phyloP scores from a whole-genome alignment of 2,329 filamentous ascomycete species.

The Fusarium hostae region DNA sequence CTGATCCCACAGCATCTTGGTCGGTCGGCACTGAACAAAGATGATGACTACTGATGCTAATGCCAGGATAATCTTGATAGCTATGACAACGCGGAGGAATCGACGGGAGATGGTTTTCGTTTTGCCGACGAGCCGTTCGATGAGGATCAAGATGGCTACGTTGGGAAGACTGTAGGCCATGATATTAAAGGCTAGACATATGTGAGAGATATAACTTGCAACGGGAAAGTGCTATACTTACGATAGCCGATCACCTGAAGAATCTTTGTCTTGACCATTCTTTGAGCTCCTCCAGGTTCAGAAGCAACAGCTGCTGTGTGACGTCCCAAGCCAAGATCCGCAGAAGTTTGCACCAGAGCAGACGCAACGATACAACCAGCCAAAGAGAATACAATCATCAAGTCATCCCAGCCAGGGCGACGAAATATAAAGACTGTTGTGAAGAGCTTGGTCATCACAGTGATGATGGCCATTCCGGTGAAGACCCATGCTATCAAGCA shows the following conservation, averaged over 20 bases:
- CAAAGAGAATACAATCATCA: neutral
- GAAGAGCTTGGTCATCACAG: neutral
- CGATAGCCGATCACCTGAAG: slow-evolving; percentile 8
- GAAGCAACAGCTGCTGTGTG: neutral
- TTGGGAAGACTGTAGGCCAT: slow-evolving; percentile 22
- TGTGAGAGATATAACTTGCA: neutral
- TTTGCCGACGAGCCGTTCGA: slow-evolving; percentile 15
- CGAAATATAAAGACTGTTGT: neutral
- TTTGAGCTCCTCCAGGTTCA: neutral
- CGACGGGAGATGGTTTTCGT: neutral
- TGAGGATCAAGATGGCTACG: slow-evolving; percentile 24
- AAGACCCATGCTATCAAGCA: neutral
- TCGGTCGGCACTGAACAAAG: slow-evolving; percentile 1
- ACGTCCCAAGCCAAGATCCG: neutral
- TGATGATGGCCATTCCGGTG: neutral
- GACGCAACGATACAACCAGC: neutral
- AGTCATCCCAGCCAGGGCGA: neutral
- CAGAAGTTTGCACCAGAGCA: neutral
- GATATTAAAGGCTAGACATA: slow-evolving; percentile 4
- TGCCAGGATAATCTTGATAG: neutral
- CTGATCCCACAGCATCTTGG: neutral
- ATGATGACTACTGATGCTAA: slow-evolving; percentile 1
- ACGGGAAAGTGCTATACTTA: neutral
- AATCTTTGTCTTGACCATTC: neutral
- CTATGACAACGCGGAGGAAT: slow-evolving; percentile 4